These are phyloP conservation scores for Aleurites moluccanus DNA, from an alignment of 441 rosid species.

Conservation along the genomic window DNA sequence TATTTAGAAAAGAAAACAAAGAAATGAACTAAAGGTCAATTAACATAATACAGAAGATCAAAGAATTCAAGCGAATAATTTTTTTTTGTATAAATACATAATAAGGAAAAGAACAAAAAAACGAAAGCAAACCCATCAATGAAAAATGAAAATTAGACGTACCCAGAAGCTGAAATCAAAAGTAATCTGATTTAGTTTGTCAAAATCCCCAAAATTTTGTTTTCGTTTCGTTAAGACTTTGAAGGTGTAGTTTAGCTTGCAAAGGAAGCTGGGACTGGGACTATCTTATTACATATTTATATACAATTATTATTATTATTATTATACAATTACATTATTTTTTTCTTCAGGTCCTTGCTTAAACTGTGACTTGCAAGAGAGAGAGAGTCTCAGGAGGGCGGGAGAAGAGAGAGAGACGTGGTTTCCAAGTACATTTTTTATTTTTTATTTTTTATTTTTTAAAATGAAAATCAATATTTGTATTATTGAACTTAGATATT, in stretches of 20 bases:
- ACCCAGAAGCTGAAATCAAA: constrained; percentile 31
- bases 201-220: not conserved
- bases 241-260: not conserved
- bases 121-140: not conserved
- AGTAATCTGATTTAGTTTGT: not conserved
- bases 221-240: not conserved
- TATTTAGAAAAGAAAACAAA: not conserved
- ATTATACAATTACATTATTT: not conserved
- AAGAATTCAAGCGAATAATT: not conserved
- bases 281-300: not conserved
- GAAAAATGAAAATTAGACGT: constrained; percentile 14
- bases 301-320: not conserved
- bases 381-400: no score
- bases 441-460: no score
- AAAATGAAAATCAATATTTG: not conserved
- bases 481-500: not conserved
- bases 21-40: not conserved
- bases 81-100: not conserved
- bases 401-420: not conserved
- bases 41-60: not conserved
- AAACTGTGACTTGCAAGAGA: no score
- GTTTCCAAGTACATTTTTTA: not conserved
- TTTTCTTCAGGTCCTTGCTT: no score
- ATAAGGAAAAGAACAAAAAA: not conserved
- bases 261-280: not conserved